Conservation (phyloP, 2,329 filamentous ascomycete genomes). For the Colletotrichum horii region DNA sequence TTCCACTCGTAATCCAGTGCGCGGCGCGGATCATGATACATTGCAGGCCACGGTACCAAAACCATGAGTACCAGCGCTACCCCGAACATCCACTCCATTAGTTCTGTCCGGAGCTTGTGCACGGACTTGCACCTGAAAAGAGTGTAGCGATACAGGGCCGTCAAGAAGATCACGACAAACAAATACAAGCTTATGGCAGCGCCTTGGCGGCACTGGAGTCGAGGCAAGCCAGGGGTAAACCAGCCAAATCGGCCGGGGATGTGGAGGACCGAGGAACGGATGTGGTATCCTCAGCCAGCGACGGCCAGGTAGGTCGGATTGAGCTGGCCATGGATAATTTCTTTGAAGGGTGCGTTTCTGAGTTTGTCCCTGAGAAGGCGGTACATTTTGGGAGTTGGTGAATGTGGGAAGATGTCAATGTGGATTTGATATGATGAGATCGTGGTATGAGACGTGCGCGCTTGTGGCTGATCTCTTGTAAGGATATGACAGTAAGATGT, state of each 20-base stretch:
- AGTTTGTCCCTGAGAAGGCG: neutral
- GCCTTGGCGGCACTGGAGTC: neutral
- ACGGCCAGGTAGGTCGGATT: neutral
- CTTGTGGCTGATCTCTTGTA: neutral
- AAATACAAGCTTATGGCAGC: neutral
- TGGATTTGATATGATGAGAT: neutral
- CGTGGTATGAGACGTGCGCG: neutral
- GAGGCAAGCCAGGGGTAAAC: neutral
- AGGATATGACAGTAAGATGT: neutral
- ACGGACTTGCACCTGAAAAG: neutral
- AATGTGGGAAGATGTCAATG: neutral
- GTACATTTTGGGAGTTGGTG: neutral
- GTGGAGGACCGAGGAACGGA: neutral
- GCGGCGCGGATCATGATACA: neutral
- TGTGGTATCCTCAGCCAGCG: neutral
- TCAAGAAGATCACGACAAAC: accelerated
- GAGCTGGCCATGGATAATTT: neutral
- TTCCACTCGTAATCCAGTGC: neutral
- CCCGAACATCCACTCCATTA: neutral
- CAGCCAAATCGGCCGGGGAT: neutral
- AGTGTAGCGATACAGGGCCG: neutral
- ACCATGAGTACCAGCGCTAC: neutral
- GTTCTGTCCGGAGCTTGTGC: neutral
- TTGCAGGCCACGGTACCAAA: neutral
- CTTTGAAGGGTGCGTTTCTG: neutral